A percentile compares a stretch with the other conserved stretches of the same genome.
Evolutionary conservation across 2,329 filamentous ascomycete genomes (phyloP).

Genomic region (Exophiala alcalophila): DNA sequence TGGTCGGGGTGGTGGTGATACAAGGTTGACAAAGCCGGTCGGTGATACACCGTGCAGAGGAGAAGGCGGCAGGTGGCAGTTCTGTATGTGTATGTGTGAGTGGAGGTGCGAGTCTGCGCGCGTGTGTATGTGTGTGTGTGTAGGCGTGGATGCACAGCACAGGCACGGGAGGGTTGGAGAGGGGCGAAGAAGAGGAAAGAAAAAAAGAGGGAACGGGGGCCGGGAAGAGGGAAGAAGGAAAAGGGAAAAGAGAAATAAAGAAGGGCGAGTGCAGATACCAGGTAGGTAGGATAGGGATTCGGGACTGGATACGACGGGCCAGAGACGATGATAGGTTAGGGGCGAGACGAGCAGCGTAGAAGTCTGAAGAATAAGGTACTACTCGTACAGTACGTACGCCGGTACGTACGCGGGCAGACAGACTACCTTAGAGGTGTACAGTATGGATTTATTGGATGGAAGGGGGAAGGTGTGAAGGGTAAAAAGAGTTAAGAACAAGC

Average conservation of each 20-base stretch:
- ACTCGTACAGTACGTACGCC: conserved; percentile 1
- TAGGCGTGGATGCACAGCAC: too few relatives aligned
- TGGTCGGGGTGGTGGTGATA: conserved; percentile 5
- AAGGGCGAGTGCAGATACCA: neutral
- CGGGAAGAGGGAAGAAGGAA: conserved; percentile 7
- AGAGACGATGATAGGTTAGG: conserved; percentile 1
- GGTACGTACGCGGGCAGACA: conserved; percentile 6
- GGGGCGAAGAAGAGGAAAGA: neutral
- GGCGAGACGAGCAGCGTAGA: neutral
- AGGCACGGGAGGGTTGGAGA: too few relatives aligned
- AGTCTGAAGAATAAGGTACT: neutral
- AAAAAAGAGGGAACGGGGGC: conserved; percentile 2
- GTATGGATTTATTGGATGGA: conserved; percentile 4
- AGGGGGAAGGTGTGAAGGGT: conserved; percentile 7
- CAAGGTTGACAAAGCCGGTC: conserved; percentile 12
- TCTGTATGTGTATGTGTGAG: too few relatives aligned
- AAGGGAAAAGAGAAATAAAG: conserved; percentile 2
- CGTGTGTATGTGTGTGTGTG: too few relatives aligned
- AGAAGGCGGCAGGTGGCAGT: too few relatives aligned
- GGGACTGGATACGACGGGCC: neutral
- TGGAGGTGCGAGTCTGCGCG: too few relatives aligned
- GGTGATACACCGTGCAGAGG: neutral
- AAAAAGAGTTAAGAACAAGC: conserved; percentile 13
- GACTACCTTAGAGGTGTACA: too few relatives aligned
- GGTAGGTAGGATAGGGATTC: neutral